phyloP scores from a whole-genome alignment of 495 filamentous ascomycete species.

The Aspergillus carlsbadensis region DNA sequence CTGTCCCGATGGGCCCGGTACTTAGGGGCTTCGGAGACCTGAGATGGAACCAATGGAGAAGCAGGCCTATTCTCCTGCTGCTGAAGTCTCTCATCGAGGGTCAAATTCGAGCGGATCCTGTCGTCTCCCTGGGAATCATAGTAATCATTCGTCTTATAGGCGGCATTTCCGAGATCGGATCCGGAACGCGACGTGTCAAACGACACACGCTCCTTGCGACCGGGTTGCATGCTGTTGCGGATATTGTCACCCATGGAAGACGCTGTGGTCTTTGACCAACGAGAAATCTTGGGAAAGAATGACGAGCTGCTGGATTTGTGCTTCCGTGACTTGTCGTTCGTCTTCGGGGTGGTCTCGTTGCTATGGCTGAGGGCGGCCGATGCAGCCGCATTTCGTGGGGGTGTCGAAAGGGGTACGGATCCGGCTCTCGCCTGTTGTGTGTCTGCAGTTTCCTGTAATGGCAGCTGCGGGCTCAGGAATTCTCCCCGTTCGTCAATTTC shows the following conservation, averaged over 20 bases:
- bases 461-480: slow-evolving; percentile 47
- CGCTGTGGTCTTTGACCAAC: slow-evolving; percentile 95
- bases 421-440: slow-evolving; percentile 51
- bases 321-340: slow-evolving; percentile 76
- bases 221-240: slow-evolving; percentile 50
- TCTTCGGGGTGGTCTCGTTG: slow-evolving; percentile 74
- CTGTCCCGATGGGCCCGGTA: slow-evolving; percentile 90
- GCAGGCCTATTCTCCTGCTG: slow-evolving; percentile 53
- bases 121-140: slow-evolving; percentile 69
- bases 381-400: slow-evolving; percentile 62
- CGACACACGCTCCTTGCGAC: slow-evolving; percentile 49
- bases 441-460: slow-evolving; percentile 25
- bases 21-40: slow-evolving; percentile 79
- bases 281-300: slow-evolving; percentile 89
- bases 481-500: slow-evolving; percentile 55
- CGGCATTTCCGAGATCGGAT: slow-evolving; percentile 57
- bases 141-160: slow-evolving; percentile 63
- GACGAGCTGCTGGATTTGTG: slow-evolving; percentile 88
- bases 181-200: slow-evolving; percentile 68
- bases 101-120: slow-evolving; percentile 66
- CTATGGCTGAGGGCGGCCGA: slow-evolving; percentile 61
- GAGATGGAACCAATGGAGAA: slow-evolving; percentile 60
- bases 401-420: slow-evolving; percentile 68
- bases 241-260: slow-evolving; percentile 65
- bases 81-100: slow-evolving; percentile 48